Evolutionary conservation across 2,329 filamentous ascomycete species (phyloP), one percentile per base, ranked within the genome.

Genomic region (Diaporthe batatas): DNA sequence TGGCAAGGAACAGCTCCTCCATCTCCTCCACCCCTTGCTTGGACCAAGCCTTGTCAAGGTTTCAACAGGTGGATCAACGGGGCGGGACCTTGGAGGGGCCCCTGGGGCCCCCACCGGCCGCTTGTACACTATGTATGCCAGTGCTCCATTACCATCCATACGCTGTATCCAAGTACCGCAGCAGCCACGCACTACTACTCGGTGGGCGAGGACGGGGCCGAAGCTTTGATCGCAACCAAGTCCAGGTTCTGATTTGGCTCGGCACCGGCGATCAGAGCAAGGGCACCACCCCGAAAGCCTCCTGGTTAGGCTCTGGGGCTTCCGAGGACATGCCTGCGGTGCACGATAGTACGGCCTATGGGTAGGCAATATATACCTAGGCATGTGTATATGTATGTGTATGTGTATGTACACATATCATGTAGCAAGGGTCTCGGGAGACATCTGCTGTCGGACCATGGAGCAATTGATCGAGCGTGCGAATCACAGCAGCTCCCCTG

Each of bases 41-140:
- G 62, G 62, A 65, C 62, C 62, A 67, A 67, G 62, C 47, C 62
- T 67, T 67, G 62, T 67, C 62, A 67, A 67, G 62, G 62, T 67
- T 67, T 67, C 62, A 67, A 29, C 62, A 39, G 44, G 44, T 67
- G 62, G 62, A 67, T 67, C 62, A 53, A 67, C 62, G 62, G 62
- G 47, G 62, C 32, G 62, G 62, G 47, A 67, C 62, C 62, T 67
- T 67, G 47, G 44, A 67, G 34, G 23, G 32, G 29, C n/a, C 62
- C 59, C 44, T 47, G 34, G 23, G 32, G 29, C n/a, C 62, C 59
- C 62, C 62, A 67, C 62, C 47, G 32, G 44, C 44, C 32, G 25
- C 39, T 12, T 11, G 36, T 39, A 39, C 36, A n/a, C n/a, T 39
- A 3, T 16, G 39, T 42, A 42, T 12, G 29, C n/a, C n/a, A n/a